These are phyloP conservation scores for Ustilago crameri DNA, from an alignment of 1,284 basidiomycete genomes.

Conservation along the genomic window DNA sequence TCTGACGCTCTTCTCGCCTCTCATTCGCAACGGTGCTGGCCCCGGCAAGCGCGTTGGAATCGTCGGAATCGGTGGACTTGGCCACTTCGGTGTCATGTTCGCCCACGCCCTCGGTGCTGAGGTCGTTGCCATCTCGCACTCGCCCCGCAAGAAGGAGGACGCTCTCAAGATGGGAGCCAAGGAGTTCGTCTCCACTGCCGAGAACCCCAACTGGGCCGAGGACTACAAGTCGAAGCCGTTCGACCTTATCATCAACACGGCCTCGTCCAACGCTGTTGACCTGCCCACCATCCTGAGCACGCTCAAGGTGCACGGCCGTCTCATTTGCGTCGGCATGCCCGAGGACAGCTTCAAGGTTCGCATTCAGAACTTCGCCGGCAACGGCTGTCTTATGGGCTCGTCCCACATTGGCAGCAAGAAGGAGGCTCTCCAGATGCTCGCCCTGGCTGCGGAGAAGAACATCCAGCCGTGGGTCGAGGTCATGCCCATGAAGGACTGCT, in stretches of 20 bases:
- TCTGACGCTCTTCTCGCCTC: constrained; percentile 76
- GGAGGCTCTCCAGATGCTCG: constrained; percentile 72
- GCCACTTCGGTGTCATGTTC: constrained; percentile 72
- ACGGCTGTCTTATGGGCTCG: constrained; percentile 70
- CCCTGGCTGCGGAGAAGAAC: constrained; percentile 60
- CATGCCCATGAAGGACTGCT: constrained; percentile 74
- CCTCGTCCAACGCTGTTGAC: constrained; percentile 70
- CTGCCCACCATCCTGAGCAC: constrained; percentile 71
- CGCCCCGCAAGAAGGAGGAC: constrained; percentile 75
- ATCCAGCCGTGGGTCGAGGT: constrained; percentile 71
- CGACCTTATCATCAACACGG: constrained; percentile 76
- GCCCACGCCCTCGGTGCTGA: constrained; percentile 75
- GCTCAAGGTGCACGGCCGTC: constrained; percentile 73
- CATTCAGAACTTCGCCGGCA: constrained; percentile 69
- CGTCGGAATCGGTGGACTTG: constrained; percentile 71
- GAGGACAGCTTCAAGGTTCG: constrained; percentile 69
- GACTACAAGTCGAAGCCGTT: constrained; percentile 68
- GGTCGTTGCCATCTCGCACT: constrained; percentile 77
- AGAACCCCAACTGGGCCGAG: constrained; percentile 61
- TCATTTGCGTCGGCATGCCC: constrained; percentile 74
- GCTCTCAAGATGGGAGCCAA: constrained; percentile 76
- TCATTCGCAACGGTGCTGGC: constrained; percentile 75
- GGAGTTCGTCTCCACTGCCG: constrained; percentile 65
- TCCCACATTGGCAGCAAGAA: constrained; percentile 76
- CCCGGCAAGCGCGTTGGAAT: constrained; percentile 77